Evolutionary conservation across 108 stramenopile species (phyloP), one percentile per base, ranked within the genome.

Genomic region (Cyclotella sp.): DNA sequence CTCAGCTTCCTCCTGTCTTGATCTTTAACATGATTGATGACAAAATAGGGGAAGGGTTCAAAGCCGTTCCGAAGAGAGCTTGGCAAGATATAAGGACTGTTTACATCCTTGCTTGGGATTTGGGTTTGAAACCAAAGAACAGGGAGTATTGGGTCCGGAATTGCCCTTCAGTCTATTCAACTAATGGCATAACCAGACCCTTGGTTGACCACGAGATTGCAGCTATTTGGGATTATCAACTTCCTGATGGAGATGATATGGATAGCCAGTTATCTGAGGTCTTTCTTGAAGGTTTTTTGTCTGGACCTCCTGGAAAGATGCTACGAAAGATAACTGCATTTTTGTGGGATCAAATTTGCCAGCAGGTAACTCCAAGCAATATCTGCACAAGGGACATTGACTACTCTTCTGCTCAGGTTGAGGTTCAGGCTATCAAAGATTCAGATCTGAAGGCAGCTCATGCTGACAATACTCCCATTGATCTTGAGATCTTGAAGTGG

Each of bases 261-360:
- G 34, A 34, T 45, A 8, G 1, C 12, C 34, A 27, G 10, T 1
- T 15, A 14, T 62, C 3, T 16, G 61, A 11, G 28, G 3, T 27
- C 61, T 40, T 9, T 3, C 15, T 42, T 62, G 10, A 27, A 2
- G 15, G 3, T 46, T 21, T 34, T 8, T 54, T 5, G 4, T 54
- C 22, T 16, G 18, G 67, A 16, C 67, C 67, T 19, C 67, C 67
- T 28, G 67, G 67, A 28, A 68, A 68, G 53, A 14, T 68, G 14
- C 16, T 68, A 29, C 13, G 46, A 28, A 54, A 52, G 11, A 14
- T 54, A 2, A 12, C 18, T 62, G 34, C 34, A 18, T 10, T 62
- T 40, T 40, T 62, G 61, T 62, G 61, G 61, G 12, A 3, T 24
- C 12, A 26, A 3, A 24, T 57, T 12, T 19, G 24, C 55, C 10